Evolutionary conservation across 768 basidiomycete species (phyloP), one percentile per base, ranked within the genome.

Genomic region (Lanmaoa pseudosensibilis): DNA sequence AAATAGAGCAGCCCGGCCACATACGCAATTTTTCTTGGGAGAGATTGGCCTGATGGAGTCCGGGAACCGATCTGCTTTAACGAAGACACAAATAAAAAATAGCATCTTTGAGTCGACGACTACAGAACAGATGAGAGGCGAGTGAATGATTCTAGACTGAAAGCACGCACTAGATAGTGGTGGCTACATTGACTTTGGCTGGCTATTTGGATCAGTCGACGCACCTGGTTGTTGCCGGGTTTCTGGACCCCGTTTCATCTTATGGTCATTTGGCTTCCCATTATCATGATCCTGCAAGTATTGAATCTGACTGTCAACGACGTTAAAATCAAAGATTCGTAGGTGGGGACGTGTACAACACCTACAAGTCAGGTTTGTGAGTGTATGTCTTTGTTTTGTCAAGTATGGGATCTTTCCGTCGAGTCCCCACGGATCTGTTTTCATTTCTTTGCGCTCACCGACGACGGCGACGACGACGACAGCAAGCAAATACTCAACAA

Each of bases 401-500:
- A 12, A 38, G 34, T 43, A 41, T 34, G 46, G 41, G 43, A 52
- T 52, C 32, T 1, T 38, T 39, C 19, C 44, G 23, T 46, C 11
- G 44, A n/a, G n/a, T n/a, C n/a, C n/a, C n/a, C n/a, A n/a, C n/a
- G n/a, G n/a, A n/a, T 16, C 15, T 9, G 41, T 25, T 37, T 64
- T 51, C 33, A 6, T 46, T 44, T 49, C 32, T 55, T 44, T 15
- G 23, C 44, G 23, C 36, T 56, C 50, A 21, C 33, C 48, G 40
- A 56, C 60, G 37, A 50, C 63, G 50, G 25, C 60, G 33, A 57
- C 65, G 47, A 54, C 63, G 47, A 57, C 62, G 50, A 54, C 58
- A 49, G 50, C 69, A 66, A 65, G 25, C 72, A 68, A 57, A 54
- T 51, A 64, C 47, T 63, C 77, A 77, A 73, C 71, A 67, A 80